Evolutionary conservation across 2,329 filamentous ascomycete genomes (phyloP).

Genomic region (Didymella exigua): DNA sequence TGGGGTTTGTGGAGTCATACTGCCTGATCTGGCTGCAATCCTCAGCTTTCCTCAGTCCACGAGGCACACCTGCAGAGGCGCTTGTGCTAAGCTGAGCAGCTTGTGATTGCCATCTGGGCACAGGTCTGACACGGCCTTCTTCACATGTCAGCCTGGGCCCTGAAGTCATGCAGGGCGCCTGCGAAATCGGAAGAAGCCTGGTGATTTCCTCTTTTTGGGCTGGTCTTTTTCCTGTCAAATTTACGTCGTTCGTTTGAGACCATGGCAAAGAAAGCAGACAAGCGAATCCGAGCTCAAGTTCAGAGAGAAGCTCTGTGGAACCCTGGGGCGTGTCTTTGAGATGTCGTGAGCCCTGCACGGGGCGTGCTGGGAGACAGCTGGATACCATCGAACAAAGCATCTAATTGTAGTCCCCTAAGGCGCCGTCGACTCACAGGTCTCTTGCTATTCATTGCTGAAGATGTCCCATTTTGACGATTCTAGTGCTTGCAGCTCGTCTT

Average conservation of each 20-base stretch:
- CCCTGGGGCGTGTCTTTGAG: not conserved
- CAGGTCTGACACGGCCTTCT: conserved; percentile 6
- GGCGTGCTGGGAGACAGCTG: too few relatives aligned
- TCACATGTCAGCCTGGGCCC: conserved; percentile 15
- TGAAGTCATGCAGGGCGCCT: not conserved
- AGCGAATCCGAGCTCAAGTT: too few relatives aligned
- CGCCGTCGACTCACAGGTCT: too few relatives aligned
- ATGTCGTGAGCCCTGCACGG: not conserved
- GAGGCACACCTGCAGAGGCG: conserved; percentile 24
- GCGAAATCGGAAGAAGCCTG: not conserved
- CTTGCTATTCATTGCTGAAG: too few relatives aligned
- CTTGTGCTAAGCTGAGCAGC: conserved; percentile 5
- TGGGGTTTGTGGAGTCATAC: conserved; percentile 19
- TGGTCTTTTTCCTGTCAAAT: too few relatives aligned
- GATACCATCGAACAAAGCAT: too few relatives aligned
- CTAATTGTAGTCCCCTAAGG: too few relatives aligned
- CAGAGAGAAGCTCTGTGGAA: too few relatives aligned
- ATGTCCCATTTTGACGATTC: too few relatives aligned
- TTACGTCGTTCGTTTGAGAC: too few relatives aligned
- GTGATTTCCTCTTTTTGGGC: not conserved
- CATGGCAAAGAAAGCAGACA: too few relatives aligned
- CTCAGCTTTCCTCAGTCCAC: conserved; percentile 16
- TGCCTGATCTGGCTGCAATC: conserved; percentile 12
- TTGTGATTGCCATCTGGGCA: conserved; percentile 5
- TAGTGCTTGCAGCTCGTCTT: too few relatives aligned